Conservation (phyloP, 2,329 filamentous ascomycete genomes). For the Elsinoe ampelina region DNA sequence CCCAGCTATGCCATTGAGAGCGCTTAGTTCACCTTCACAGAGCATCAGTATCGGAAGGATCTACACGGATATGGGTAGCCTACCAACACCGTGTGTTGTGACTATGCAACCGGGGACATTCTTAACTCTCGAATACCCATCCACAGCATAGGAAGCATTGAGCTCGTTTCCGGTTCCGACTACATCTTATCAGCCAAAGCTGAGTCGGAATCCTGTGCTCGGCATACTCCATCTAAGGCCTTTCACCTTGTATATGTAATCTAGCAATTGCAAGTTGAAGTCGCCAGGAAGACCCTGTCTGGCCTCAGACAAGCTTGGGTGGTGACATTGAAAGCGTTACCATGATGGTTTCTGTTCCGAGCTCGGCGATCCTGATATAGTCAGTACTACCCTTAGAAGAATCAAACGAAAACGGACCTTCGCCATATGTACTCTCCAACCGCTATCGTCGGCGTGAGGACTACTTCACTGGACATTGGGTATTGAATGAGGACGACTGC, state of each 20-base stretch:
- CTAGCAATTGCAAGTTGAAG: conserved; percentile 39
- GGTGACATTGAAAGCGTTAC: neutral
- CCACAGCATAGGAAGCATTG: conserved; percentile 49
- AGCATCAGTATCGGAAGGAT: too few species aligned
- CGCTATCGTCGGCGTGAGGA: conserved; percentile 4
- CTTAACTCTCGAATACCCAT: conserved; percentile 49
- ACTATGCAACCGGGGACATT: conserved; percentile 41
- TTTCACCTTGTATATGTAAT: conserved; percentile 33
- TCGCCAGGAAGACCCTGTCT: conserved; percentile 34
- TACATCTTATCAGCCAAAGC: neutral
- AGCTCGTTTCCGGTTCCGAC: conserved; percentile 51
- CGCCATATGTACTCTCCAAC: conserved; percentile 12
- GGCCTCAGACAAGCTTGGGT: neutral
- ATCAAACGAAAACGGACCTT: neutral
- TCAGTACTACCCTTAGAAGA: neutral
- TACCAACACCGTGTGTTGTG: conserved; percentile 53
- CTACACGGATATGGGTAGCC: neutral
- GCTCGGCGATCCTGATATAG: conserved; percentile 4
- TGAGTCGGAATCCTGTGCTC: neutral
- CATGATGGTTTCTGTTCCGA: conserved; percentile 10
- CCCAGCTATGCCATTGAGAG: conserved; percentile 38
- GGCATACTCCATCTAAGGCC: conserved; percentile 28
- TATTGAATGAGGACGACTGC: too few species aligned
- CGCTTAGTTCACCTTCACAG: conserved; percentile 36
- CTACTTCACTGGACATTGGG: neutral